Conservation (phyloP, 305 asterid genomes). For the Fraxinus albicans region DNA sequence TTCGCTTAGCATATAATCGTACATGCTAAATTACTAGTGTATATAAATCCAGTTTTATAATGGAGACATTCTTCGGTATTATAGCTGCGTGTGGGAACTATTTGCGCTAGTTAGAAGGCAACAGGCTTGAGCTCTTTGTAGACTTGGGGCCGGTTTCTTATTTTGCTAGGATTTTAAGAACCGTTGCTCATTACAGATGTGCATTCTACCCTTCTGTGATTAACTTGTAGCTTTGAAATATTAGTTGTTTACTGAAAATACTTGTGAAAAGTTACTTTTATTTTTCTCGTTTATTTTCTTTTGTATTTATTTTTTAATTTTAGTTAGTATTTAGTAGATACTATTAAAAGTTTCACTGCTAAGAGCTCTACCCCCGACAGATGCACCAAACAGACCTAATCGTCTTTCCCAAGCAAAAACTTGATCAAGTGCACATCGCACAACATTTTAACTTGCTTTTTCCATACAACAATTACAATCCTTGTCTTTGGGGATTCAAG, state of each 20-base stretch:
- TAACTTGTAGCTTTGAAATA: not conserved
- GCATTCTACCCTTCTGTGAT: not conserved
- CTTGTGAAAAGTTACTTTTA: not conserved
- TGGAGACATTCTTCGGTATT: not conserved
- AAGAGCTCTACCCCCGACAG: not conserved
- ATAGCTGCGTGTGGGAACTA: not conserved
- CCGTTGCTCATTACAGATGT: not conserved
- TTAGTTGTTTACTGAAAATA: not conserved
- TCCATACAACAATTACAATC: not conserved
- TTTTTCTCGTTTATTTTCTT: not conserved
- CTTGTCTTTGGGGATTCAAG: not conserved
- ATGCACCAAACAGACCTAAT: not conserved
- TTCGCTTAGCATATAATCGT: constrained; percentile 19
- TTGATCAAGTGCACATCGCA: not conserved
- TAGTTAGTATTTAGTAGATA: not conserved
- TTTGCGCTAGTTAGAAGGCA: constrained; percentile 12
- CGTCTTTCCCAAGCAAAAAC: not conserved
- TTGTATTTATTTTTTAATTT: not conserved
- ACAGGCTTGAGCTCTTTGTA: not conserved
- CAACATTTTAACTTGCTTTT: not conserved
- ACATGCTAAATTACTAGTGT: constrained; percentile 9
- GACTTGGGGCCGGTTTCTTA: not conserved
- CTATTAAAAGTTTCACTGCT: not conserved
- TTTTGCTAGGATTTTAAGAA: not conserved
- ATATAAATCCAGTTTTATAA: constrained; percentile 1